These are phyloP conservation scores for Suillus brevipes DNA, from an alignment of 768 basidiomycete genomes.

Conservation along the genomic window DNA sequence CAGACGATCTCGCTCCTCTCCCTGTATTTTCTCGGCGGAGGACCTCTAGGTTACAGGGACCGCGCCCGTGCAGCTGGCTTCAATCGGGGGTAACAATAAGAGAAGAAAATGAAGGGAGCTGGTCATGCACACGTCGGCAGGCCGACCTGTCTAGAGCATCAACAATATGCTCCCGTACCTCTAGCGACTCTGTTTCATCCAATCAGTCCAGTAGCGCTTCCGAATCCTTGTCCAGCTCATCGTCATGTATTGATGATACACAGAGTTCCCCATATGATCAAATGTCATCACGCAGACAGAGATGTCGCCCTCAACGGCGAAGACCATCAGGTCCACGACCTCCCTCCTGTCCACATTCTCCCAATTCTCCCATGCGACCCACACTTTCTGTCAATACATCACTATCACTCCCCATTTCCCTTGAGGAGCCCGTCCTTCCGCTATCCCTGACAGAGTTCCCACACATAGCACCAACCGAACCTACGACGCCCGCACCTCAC, in stretches of 20 bases:
- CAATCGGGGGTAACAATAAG: neutral
- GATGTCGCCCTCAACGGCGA: slow-evolving; percentile 15
- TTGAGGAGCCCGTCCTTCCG: neutral
- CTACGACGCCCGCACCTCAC: slow-evolving; percentile 3
- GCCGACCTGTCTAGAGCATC: slow-evolving; percentile 16
- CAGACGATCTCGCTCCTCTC: slow-evolving; percentile 17
- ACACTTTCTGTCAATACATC: slow-evolving; percentile 23
- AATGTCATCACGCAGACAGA: neutral
- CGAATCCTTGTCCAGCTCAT: slow-evolving; percentile 14
- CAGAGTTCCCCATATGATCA: slow-evolving; percentile 9
- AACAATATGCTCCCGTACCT: slow-evolving; percentile 18
- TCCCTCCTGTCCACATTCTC: slow-evolving; percentile 13
- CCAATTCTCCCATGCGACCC: slow-evolving; percentile 12
- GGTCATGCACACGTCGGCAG: slow-evolving; percentile 19
- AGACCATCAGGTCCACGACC: slow-evolving; percentile 31
- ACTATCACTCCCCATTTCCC: neutral
- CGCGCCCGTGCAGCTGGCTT: slow-evolving; percentile 29
- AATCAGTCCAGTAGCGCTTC: slow-evolving; percentile 12
- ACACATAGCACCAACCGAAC: slow-evolving; percentile 5
- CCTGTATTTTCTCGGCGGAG: slow-evolving; percentile 12
- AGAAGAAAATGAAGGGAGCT: slow-evolving; percentile 5
- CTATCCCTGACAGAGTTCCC: slow-evolving; percentile 12
- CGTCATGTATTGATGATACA: slow-evolving; percentile 8
- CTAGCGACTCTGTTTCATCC: slow-evolving; percentile 16
- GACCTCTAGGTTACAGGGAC: slow-evolving; percentile 25